These are phyloP conservation scores for Dactylellina haptotyla DNA, from an alignment of 2,329 filamentous ascomycete genomes.

Conservation along the genomic window DNA sequence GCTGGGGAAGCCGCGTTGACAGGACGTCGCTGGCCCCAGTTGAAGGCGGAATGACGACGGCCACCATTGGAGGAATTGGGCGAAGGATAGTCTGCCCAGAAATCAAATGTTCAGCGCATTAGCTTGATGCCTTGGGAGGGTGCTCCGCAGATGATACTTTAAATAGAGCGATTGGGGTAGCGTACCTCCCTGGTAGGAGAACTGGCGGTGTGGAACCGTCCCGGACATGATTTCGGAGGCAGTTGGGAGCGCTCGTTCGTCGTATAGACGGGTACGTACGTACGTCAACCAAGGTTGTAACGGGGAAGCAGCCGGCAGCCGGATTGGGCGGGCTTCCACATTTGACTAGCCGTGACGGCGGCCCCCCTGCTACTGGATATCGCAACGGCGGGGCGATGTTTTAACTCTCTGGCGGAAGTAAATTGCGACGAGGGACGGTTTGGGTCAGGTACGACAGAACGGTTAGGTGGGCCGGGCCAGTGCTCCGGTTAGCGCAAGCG, in stretches of 20 bases:
- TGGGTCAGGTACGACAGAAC: constrained; percentile 16
- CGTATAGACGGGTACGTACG: neutral
- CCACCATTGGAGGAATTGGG: constrained; percentile 22
- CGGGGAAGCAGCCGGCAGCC: constrained; percentile 17
- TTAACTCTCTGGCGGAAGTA: neutral
- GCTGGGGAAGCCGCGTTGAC: constrained; percentile 47
- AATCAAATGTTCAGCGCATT: neutral
- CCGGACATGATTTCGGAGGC: constrained; percentile 22
- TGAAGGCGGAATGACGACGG: constrained; percentile 49
- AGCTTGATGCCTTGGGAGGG: neutral
- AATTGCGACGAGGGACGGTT: constrained; percentile 18
- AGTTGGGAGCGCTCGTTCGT: neutral
- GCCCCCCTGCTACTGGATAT: constrained; percentile 8
- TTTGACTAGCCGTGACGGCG: constrained; percentile 23
- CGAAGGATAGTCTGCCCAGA: constrained; percentile 7
- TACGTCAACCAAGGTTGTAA: neutral
- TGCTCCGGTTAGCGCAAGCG: constrained; percentile 10
- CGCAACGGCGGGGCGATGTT: too few relatives aligned
- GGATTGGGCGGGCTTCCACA: constrained; percentile 43
- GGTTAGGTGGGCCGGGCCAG: too few relatives aligned
- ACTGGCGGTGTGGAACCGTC: constrained; percentile 35
- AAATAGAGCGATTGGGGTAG: constrained; percentile 7
- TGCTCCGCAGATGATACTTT: neutral
- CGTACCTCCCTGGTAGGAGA: constrained; percentile 38
- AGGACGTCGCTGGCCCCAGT: constrained; percentile 37